Evolutionary conservation across 208 protist genomes (phyloP), one percentile per base, ranked within the genome.

Genomic region (Leishmania tarentolae): DNA sequence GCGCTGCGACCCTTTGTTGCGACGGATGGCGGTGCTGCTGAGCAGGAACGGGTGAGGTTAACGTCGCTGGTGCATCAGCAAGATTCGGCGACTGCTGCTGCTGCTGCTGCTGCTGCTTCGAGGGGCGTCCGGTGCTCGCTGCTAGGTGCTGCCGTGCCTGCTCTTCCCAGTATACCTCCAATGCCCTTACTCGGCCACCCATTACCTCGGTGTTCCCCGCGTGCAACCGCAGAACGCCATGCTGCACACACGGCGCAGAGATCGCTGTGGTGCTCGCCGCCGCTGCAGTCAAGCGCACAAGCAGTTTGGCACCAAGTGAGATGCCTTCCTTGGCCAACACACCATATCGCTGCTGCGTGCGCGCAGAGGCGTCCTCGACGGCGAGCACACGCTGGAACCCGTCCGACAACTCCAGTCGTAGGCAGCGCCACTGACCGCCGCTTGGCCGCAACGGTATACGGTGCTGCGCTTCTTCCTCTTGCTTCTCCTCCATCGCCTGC

Each of bases 381-480:
- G 91, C 93, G 50, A 94, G 70, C 3, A 93, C 61, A 42, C 91
- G 90, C n/a, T 87, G 88, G 56, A 92, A 94, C n/a, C 93, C 93
- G 70, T 94, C 91, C 0, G 91, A 91, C 17, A 96, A 75, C 40
- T 86, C 82, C 2, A 96, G 70, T 24, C 77, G 80, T 8, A 94
- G 84, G 52, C 83, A 85, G 1, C 91, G 88, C 86, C 86, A 88
- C 56, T 83, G 87, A 1, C 85, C 86, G 37, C 83, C 82, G 78
- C 72, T 90, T 40, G 81, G 84, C 78, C 66, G 80, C 76, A 78
- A 83, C 65, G 84, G 80, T 63, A 70, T 81, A 63, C 84, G 77
- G 75, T 90, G 79, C 72, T 85, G 80, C 35, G 47, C 76, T n/a
- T 57, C 56, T 52, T 83, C 83, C 52, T 84, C 81, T 35, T 93